Conservation (phyloP, 495 filamentous ascomycete genomes). For the Xylaria venustula region DNA sequence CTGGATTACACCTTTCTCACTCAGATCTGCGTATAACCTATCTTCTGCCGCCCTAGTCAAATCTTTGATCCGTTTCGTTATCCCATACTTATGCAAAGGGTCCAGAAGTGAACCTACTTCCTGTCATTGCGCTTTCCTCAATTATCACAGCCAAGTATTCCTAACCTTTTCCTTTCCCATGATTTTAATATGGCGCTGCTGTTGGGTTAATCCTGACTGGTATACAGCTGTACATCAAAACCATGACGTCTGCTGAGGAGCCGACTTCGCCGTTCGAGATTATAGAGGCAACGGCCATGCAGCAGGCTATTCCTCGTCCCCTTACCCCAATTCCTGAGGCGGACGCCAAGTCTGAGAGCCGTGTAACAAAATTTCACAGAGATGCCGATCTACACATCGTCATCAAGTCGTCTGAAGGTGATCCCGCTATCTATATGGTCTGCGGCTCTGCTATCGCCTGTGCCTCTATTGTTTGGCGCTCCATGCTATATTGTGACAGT, state of each 20-base stretch:
- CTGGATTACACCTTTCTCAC: too few species aligned
- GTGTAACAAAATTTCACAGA: not conserved
- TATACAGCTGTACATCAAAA: not conserved
- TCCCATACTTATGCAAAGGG: too few species aligned
- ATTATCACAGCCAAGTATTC: too few species aligned
- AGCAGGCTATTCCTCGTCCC: not conserved
- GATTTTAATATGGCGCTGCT: not conserved
- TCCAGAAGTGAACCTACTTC: too few species aligned
- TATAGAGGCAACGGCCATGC: not conserved
- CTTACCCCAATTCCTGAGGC: slow-evolving; percentile 4
- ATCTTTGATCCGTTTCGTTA: too few species aligned
- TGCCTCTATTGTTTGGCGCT: slow-evolving; percentile 15
- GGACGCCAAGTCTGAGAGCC: not conserved
- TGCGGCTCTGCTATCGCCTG: slow-evolving; percentile 2
- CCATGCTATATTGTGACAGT: not conserved
- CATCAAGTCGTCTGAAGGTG: not conserved
- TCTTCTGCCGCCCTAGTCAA: too few species aligned
- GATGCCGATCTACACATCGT: slow-evolving; percentile 7
- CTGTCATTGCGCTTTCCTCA: too few species aligned
- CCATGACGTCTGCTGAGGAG: not conserved
- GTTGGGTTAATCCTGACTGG: not conserved
- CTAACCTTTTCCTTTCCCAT: too few species aligned
- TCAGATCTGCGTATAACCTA: too few species aligned
- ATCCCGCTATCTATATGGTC: slow-evolving; percentile 8
- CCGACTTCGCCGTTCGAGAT: not conserved